Evolutionary conservation across 1,284 basidiomycete species (phyloP), one percentile per base, ranked within the genome.

Genomic region (Fistulina hepatica): DNA sequence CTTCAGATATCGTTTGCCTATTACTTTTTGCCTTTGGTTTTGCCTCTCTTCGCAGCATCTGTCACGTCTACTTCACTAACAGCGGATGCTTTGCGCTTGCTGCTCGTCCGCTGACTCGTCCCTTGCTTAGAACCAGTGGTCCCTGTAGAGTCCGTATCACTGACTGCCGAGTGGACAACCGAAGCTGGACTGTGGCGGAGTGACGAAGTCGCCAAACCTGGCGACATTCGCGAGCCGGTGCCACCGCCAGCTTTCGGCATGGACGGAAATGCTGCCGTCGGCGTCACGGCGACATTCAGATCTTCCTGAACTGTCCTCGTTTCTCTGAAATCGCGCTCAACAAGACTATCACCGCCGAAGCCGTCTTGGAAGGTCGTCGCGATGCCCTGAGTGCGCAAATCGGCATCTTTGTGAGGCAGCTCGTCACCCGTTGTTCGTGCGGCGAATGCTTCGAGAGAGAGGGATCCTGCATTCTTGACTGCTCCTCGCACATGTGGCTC

Each of bases 261-360:
- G 40, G 9, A 19, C 35, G 5, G 40, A 40, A n/a, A 36, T 20
- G 12, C 24, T 40, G 10, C 40, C 28, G 21, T 42, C 45, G 15
- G n/a, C 3, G 58, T 54, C 21, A 50, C 40, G 13, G 40, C 30
- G 9, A 44, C 26, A 17, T 31, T 8, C 6, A 37, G 45, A 35
- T 55, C 39, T 44, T 64, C 62, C 33, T 57, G 44, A 31, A 60
- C 59, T 27, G 65, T 52, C 33, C 65, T 56, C 4, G 73, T 71
- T 56, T 84, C 82, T 24, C 78, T 64, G 80, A 80, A 85, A 53
- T 84, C 82, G 16, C 81, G 65, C 42, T 67, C 64, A 54, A 81
- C 83, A 2, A 83, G 48, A 41, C 66, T 75, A 49, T 85, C 81
- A 1, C 64, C 58, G 2, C 65, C 63, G 4, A 80, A 46, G 1